Base-by-base conservation (phyloP, 805 yeast genomes). In the Pichia eremophila region DNA sequence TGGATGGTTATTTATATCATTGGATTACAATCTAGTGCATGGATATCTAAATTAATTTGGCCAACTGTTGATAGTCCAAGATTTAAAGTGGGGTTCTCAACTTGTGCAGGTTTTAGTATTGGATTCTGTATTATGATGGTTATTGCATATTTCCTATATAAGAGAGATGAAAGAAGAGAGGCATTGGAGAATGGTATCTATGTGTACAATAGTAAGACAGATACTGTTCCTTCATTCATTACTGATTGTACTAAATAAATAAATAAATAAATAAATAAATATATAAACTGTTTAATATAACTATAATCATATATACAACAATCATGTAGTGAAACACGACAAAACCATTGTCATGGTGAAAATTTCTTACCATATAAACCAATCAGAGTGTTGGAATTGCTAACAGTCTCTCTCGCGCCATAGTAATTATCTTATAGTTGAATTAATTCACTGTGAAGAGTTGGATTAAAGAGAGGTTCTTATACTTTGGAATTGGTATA, bases 11-110 rank as follows among this genome's bases (percentile, higher is more conserved):
- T 75, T 63, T 78, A 79, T 57, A 61, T 78, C 6, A 69, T 73
- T 40, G 80, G 83, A 15, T 45, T 59, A 17, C 65, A 59, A 47
- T 60, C 71, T 5, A 54, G 57, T 39, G 69, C 67, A 11, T 66
- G 70, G 69, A 60, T 66, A 12, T 48, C 54, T 38, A 51, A 60
- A 27, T 48, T 68, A 3, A 53, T 55, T 32, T 68, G 56, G 70
- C 75, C 73, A 51, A 80, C 85, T 1, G 73, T 68, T 5, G 82
- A 78, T 46, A 71, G 79, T 8, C 85, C 85, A 29, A 63, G 75
- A 38, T 80, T 67, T 58, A 64, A 64, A 41, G 77, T 73, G 44
- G 85, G 84, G 50, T 79, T 69, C 59, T 61, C 73, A 2, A 72
- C 73, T 19, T 68, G 71, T 60, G 71, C 74, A 8, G 69, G 65